Conservation (phyloP, 495 filamentous ascomycete species). For the Chaetomidium leptoderma region DNA sequence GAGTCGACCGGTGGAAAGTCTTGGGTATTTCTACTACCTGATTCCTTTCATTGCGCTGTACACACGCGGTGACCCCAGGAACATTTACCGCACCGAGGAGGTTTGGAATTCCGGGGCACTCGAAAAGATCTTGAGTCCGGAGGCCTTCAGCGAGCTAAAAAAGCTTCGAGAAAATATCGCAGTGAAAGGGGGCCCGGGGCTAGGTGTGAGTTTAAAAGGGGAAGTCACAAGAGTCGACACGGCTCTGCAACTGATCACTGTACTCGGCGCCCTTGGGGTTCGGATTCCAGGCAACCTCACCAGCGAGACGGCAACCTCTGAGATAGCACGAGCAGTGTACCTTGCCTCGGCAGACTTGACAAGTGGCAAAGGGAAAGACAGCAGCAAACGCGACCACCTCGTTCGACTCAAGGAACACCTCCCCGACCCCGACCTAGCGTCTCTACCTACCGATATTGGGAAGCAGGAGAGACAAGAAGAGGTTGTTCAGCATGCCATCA, state of each 20-base stretch:
- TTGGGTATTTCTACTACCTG: conserved; percentile 42
- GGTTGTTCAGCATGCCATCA: conserved; percentile 28
- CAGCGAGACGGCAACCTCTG: conserved; percentile 30
- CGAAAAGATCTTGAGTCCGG: background rate
- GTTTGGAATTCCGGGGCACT: background rate
- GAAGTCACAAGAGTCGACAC: background rate
- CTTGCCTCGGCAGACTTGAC: conserved; percentile 25
- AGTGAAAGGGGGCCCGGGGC: background rate
- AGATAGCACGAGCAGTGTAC: conserved; percentile 32
- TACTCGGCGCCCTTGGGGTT: conserved; percentile 32
- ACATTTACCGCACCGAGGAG: conserved; percentile 14
- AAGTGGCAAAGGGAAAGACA: background rate
- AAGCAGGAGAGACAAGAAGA: conserved; percentile 10
- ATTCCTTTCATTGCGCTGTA: conserved; percentile 37
- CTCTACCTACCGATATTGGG: background rate
- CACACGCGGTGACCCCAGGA: conserved; percentile 24
- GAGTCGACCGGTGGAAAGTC: conserved; percentile 34
- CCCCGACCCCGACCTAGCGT: background rate
- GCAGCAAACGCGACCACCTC: background rate
- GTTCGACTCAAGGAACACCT: background rate
- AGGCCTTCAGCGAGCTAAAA: background rate
- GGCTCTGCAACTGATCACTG: conserved; percentile 30
- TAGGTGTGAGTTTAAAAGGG: background rate
- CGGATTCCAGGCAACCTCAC: conserved; percentile 30
- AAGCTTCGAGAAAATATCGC: background rate